Evolutionary conservation across 2,329 filamentous ascomycete species (phyloP).

Genomic region (Hypoxylon sp.): DNA sequence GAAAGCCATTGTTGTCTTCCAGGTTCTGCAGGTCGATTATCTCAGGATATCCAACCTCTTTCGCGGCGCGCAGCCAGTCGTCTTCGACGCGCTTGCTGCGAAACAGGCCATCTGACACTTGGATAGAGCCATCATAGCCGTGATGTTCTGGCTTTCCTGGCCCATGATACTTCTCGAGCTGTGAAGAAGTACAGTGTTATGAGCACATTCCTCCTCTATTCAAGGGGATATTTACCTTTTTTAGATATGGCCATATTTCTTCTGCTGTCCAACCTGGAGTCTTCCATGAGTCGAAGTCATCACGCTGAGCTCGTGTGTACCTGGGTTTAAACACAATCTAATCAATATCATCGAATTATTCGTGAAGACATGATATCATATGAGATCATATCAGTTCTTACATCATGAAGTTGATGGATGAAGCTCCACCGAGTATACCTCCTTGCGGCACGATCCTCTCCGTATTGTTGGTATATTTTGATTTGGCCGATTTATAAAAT

Average conservation of each 20-base stretch:
- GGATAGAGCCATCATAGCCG: conserved; percentile 57
- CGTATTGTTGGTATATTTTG: conserved; percentile 54
- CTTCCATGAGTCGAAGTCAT: conserved; percentile 47
- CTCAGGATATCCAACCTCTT: conserved; percentile 56
- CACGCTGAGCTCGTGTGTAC: conserved; percentile 47
- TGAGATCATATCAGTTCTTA: conserved; percentile 19
- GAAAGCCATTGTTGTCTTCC: conserved; percentile 49
- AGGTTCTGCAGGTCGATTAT: conserved; percentile 59
- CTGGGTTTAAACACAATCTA: conserved; percentile 18
- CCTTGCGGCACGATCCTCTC: conserved; percentile 52
- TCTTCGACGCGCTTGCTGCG: conserved; percentile 51
- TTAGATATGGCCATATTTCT: conserved; percentile 58
- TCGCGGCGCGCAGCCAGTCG: conserved; percentile 57
- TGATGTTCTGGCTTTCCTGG: conserved; percentile 54
- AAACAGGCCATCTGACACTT: conserved; percentile 58
- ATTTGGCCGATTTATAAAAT: conserved; percentile 55
- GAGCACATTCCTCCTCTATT: not conserved
- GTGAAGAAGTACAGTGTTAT: conserved; percentile 1
- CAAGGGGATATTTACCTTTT: conserved; percentile 49
- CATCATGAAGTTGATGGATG: conserved; percentile 60
- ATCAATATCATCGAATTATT: too few species aligned
- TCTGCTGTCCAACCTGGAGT: conserved; percentile 45
- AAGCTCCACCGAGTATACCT: conserved; percentile 63
- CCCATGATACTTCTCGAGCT: conserved; percentile 46
- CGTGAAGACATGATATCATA: not conserved